These are phyloP conservation scores for Martensiomyces pterosporus DNA, from an alignment of 192 early-diverging fungal genomes.

Conservation along the genomic window DNA sequence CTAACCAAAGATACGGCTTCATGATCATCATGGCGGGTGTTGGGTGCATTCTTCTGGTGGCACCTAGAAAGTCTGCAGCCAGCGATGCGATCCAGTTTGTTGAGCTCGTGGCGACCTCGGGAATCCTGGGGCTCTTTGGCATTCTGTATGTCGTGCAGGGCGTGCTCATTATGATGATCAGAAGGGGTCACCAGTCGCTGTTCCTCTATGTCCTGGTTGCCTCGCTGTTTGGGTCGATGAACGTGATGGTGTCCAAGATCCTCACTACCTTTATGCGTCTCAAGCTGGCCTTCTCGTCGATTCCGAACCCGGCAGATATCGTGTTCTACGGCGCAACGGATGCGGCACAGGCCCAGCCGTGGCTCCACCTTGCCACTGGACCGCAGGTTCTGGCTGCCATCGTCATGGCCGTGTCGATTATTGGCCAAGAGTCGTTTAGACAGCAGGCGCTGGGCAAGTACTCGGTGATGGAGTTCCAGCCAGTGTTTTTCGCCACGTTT, in stretches of 20 bases:
- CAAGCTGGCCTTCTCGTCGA: slow-evolving; percentile 12
- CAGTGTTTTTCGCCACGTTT: slow-evolving; percentile 50
- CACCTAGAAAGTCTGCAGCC: slow-evolving; percentile 33
- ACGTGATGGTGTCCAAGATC: slow-evolving; percentile 47
- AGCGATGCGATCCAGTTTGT: slow-evolving; percentile 33
- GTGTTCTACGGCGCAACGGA: slow-evolving; percentile 33
- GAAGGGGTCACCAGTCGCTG: slow-evolving; percentile 23
- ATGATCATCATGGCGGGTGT: slow-evolving; percentile 42
- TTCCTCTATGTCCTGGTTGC: slow-evolving; percentile 38
- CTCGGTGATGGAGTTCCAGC: slow-evolving; percentile 49
- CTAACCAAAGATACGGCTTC: slow-evolving; percentile 41
- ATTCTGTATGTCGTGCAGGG: slow-evolving; percentile 16
- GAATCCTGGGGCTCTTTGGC: slow-evolving; percentile 25
- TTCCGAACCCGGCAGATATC: slow-evolving; percentile 37
- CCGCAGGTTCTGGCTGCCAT: slow-evolving; percentile 23
- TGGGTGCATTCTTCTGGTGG: slow-evolving; percentile 36
- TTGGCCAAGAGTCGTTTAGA: slow-evolving; percentile 46
- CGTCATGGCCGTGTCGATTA: slow-evolving; percentile 34
- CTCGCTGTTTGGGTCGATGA: slow-evolving; percentile 47
- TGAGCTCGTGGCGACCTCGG: slow-evolving; percentile 27
- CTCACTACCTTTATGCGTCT: slow-evolving; percentile 44
- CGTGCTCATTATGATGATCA: slow-evolving; percentile 22
- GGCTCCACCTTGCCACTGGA: slow-evolving; percentile 10
- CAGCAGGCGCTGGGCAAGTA: slow-evolving; percentile 49
- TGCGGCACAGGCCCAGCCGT: slow-evolving; percentile 6